These are phyloP conservation scores for Ophiostoma himal-ulmi DNA, from an alignment of 2,329 filamentous ascomycete species.

Conservation along the genomic window DNA sequence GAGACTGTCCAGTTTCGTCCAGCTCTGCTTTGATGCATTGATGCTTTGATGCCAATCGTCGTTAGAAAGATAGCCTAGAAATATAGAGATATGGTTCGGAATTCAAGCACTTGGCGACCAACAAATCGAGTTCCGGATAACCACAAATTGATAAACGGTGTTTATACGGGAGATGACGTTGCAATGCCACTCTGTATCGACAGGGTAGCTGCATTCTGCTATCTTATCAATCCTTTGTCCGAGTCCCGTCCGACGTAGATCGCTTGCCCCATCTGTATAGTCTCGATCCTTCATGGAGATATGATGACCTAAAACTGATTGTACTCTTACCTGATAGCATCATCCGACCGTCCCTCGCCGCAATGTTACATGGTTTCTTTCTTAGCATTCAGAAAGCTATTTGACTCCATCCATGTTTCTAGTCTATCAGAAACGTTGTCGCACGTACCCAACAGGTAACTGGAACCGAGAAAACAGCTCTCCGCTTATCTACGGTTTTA, in stretches of 20 bases:
- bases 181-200: background rate
- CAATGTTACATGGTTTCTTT: background rate
- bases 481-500: background rate
- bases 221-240: slow-evolving; percentile 4
- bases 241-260: background rate
- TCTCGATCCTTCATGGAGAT: background rate
- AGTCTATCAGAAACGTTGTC: background rate
- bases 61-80: background rate
- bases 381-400: background rate
- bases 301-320: background rate
- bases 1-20: background rate
- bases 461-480: background rate
- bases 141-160: background rate
- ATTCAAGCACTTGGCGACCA: background rate
- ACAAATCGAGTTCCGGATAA: background rate
- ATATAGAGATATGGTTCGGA: background rate
- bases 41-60: background rate
- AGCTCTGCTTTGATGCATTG: too few species aligned
- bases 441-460: background rate
- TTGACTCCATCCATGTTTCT: background rate
- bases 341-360: background rate
- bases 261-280: background rate
- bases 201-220: background rate
- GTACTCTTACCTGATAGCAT: background rate
- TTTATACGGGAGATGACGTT: background rate